phyloP scores from a whole-genome alignment of 768 basidiomycete species.

The Agrocybe praecox region DNA sequence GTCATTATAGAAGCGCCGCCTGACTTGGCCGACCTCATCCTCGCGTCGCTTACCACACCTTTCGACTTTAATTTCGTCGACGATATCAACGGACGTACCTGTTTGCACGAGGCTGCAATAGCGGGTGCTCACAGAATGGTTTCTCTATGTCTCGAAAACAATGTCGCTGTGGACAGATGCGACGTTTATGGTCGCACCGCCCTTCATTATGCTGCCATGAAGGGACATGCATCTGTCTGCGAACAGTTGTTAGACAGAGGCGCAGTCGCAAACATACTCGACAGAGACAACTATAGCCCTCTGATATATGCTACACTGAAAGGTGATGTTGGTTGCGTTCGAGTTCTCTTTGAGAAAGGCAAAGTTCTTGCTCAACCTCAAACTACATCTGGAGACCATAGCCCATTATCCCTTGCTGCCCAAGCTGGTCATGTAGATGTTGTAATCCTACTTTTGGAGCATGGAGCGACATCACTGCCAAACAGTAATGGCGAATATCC shows the following conservation, averaged over 20 bases:
- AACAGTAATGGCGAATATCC: slow-evolving; percentile 98
- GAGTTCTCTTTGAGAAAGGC: slow-evolving; percentile 77
- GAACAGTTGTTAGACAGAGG: slow-evolving; percentile 71
- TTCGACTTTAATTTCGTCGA: slow-evolving; percentile 94
- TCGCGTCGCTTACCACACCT: slow-evolving; percentile 62
- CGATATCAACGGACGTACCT: slow-evolving; percentile 95
- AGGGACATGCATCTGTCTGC: slow-evolving; percentile 81
- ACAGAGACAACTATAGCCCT: slow-evolving; percentile 95
- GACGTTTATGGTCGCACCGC: slow-evolving; percentile 94
- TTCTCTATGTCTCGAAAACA: slow-evolving; percentile 74
- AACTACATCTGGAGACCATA: slow-evolving; percentile 65
- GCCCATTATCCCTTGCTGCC: slow-evolving; percentile 88
- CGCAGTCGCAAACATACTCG: slow-evolving; percentile 68
- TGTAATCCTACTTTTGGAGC: slow-evolving; percentile 72
- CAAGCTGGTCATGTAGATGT: slow-evolving; percentile 88
- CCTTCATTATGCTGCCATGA: slow-evolving; percentile 95
- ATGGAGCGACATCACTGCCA: slow-evolving; percentile 76
- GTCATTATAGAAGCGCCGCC: slow-evolving; percentile 80
- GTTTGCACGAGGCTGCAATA: slow-evolving; percentile 91
- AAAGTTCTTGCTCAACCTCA: slow-evolving; percentile 64
- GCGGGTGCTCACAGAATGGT: slow-evolving; percentile 80
- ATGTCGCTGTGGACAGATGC: slow-evolving; percentile 67
- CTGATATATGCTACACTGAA: slow-evolving; percentile 90
- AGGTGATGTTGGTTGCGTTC: slow-evolving; percentile 82
- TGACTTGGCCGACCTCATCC: slow-evolving; percentile 73